Evolutionary conservation across 75 land plant genomes (phyloP), one percentile per base, ranked within the genome.

Genomic region (Cunninghamia lanceolata): DNA sequence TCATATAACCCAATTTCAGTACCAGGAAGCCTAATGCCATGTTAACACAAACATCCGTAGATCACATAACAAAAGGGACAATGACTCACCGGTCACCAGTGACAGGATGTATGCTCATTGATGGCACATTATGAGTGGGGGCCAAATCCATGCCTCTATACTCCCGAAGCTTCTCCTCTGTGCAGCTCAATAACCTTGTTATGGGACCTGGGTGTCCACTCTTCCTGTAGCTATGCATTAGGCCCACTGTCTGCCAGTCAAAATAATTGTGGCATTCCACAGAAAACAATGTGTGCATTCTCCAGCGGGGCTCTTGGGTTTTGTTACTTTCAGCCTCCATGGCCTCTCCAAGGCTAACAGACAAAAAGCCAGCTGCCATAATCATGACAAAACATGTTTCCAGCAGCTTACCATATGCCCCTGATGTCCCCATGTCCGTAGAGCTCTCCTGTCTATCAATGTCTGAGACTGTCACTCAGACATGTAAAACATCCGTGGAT

Each of bases 241-340:
- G 88, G 14, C 99, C 99, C 82, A 97, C 96, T 36, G 99, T 97
- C 90, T 97, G 98, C 99, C 99, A 97, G 50, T 97, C 99, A 84
- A 97, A 97, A 91, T 97, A 97, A 54, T 95, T 88, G 88, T 91
- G 88, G 85, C 99, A 97, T 85, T 96, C 98, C 78, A 94, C 96
- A 32, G 99, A 97, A 89, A 97, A 97, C 63, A 97, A 88, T 15
- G 99, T 97, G 89, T 97, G 99, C 83, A 97, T 88, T 88, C 96
- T 87, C 92, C 90, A 91, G 25, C 96, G 94, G 45, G 89, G 90
- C 80, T 85, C 53, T 85, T 85, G 85, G 74, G 43, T 76, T 45
- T 40, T 28, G 32, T 80, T 45, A 43, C 17, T 52, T 76, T 5
- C 83, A 40, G 13, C 40, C 35, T 16, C 85, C 71, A 39, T 70